Conservation (phyloP, 805 yeast genomes). For the Jamesozyma piceae region DNA sequence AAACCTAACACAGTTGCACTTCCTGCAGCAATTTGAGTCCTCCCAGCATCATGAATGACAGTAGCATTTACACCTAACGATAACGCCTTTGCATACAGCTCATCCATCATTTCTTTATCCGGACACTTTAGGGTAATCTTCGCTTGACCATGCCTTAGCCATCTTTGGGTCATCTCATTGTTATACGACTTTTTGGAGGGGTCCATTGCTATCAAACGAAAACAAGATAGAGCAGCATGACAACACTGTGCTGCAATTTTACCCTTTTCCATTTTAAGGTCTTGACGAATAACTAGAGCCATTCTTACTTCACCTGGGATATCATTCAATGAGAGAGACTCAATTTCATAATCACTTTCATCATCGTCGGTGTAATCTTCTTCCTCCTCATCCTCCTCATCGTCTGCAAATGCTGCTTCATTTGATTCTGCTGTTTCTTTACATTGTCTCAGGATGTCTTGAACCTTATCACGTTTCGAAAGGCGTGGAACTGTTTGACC, state of each 20-base stretch:
- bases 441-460: constrained; percentile 11
- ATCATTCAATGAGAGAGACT: constrained; percentile 51
- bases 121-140: constrained; percentile 78
- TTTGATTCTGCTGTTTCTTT: constrained; percentile 9
- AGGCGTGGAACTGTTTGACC: constrained; percentile 17
- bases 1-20: constrained; percentile 92
- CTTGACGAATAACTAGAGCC: constrained; percentile 84
- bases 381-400: constrained; percentile 15
- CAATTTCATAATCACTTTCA: constrained; percentile 49
- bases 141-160: constrained; percentile 87
- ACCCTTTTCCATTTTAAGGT: constrained; percentile 87
- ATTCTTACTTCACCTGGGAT: constrained; percentile 74
- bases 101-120: constrained; percentile 58
- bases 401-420: background rate
- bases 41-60: constrained; percentile 90
- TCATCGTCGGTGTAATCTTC: constrained; percentile 36
- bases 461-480: constrained; percentile 10
- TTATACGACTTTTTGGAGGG: constrained; percentile 43
- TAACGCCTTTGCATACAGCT: constrained; percentile 71
- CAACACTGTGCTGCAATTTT: constrained; percentile 96
- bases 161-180: constrained; percentile 54
- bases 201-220: constrained; percentile 52
- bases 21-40: constrained; percentile 94
- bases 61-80: constrained; percentile 69
- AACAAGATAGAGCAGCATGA: constrained; percentile 93